These are phyloP conservation scores for Larix sibirica DNA, from an alignment of 83 land plant species.

Conservation along the genomic window DNA sequence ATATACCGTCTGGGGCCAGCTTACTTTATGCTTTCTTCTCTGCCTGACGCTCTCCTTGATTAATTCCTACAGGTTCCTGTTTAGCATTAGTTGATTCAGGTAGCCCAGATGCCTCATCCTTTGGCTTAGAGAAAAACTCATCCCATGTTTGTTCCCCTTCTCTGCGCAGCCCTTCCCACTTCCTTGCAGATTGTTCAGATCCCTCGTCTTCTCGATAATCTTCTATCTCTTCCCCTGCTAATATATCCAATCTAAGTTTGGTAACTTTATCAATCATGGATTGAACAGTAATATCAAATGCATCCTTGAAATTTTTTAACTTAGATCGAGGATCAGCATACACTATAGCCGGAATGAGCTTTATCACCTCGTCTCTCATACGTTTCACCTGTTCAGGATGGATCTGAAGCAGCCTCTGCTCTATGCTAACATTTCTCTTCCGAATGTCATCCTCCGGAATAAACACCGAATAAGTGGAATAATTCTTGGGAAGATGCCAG, in stretches of 20 bases:
- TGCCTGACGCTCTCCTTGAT: no score
- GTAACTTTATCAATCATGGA: slow-evolving; percentile 43
- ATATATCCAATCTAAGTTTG: slow-evolving; percentile 26
- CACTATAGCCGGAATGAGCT: slow-evolving; percentile 57
- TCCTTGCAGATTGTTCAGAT: slow-evolving; percentile 28
- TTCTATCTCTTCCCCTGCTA: slow-evolving; percentile 23
- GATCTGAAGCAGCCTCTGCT: slow-evolving; percentile 27
- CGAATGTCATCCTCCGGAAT: slow-evolving; percentile 58
- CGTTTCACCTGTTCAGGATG: slow-evolving; percentile 20
- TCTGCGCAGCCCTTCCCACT: slow-evolving; percentile 23
- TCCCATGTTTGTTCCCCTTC: slow-evolving; percentile 35
- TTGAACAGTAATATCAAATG: slow-evolving; percentile 70
- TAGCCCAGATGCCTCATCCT: not conserved
- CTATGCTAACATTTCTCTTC: slow-evolving; percentile 43
- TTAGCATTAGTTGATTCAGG: no score
- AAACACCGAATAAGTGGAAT: slow-evolving; percentile 61
- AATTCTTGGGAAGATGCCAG: slow-evolving; percentile 73
- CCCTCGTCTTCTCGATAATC: slow-evolving; percentile 35
- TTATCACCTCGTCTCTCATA: slow-evolving; percentile 69
- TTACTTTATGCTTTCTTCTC: no score
- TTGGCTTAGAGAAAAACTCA: slow-evolving; percentile 18
- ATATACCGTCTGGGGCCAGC: no score
- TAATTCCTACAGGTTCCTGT: no score
- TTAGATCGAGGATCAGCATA: slow-evolving; percentile 55
- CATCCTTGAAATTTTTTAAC: slow-evolving; percentile 51